Conservation (phyloP, 179 eudicot genomes). For the Spergularia azorica region DNA sequence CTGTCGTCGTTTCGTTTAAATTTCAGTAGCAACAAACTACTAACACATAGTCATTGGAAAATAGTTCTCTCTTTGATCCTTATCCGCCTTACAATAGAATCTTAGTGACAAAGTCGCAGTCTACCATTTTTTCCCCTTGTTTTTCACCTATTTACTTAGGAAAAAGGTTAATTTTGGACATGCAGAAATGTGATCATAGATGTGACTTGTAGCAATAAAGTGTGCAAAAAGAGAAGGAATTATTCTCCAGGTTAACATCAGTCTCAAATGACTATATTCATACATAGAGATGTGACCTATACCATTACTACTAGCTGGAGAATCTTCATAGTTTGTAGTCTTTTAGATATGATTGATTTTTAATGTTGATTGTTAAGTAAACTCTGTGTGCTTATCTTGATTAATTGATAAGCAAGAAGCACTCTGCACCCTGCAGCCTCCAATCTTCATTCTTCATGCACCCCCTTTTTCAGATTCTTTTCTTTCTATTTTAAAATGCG, state of each 20-base stretch:
- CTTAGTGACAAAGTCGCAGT: not conserved
- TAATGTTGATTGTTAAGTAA: not conserved
- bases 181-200: constrained; percentile 10
- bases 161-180: constrained; percentile 1
- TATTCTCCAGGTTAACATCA: constrained; percentile 21
- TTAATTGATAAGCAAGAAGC: constrained; percentile 21
- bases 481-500: not conserved
- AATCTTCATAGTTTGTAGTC: constrained; percentile 9
- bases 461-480: constrained; percentile 11
- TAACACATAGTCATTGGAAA: too few species aligned
- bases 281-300: constrained; percentile 17
- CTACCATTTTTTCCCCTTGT: not conserved
- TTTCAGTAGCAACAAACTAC: too few species aligned
- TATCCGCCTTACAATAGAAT: too few species aligned
- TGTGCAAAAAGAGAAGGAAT: constrained; percentile 1
- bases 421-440: not conserved
- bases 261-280: not conserved
- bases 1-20: too few species aligned
- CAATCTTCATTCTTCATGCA: not conserved
- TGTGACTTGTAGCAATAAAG: constrained; percentile 17
- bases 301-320: not conserved
- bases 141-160: constrained; percentile 5
- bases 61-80: too few species aligned
- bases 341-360: not conserved
- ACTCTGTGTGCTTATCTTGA: constrained; percentile 16